Evolutionary conservation across 2,329 filamentous ascomycete species (phyloP).

Genomic region (Aspergillus ruber): DNA sequence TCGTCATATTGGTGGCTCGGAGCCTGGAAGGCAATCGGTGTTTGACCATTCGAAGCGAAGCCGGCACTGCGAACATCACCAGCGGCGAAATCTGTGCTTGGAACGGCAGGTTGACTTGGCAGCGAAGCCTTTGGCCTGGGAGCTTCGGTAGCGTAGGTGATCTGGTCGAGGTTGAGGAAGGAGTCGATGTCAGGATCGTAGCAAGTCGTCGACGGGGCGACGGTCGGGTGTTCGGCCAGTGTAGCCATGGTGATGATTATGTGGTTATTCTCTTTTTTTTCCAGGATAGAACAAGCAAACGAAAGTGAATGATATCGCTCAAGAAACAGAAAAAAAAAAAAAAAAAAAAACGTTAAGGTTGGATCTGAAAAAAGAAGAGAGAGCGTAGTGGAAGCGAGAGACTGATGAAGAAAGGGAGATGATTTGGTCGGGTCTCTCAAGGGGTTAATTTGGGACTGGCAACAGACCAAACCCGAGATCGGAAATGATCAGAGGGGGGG

Average conservation of each 20-base stretch:
- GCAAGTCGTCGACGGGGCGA: conserved; percentile 21
- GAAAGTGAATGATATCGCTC: too few relatives aligned
- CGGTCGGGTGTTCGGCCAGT: conserved; percentile 27
- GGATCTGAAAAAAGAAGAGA: not conserved
- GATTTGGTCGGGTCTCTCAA: too few relatives aligned
- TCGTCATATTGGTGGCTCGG: conserved; percentile 93
- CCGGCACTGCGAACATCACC: conserved; percentile 26
- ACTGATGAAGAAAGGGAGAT: too few relatives aligned
- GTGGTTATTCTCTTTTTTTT: too few relatives aligned
- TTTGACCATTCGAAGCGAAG: conserved; percentile 32
- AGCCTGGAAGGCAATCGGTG: conserved; percentile 59
- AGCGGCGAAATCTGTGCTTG: conserved; percentile 28
- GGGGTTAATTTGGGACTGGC: too few relatives aligned
- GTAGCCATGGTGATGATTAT: conserved; percentile 22
- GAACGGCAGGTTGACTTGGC: conserved; percentile 31
- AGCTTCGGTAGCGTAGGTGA: conserved; percentile 33
- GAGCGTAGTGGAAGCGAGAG: not conserved
- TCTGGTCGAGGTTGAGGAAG: conserved; percentile 42
- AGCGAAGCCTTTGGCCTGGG: conserved; percentile 31
- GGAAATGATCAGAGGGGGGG: too few relatives aligned
- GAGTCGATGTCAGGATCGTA: conserved; percentile 43
- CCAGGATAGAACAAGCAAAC: too few relatives aligned
- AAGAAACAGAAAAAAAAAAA: too few relatives aligned
- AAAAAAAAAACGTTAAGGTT: not conserved
- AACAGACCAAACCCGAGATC: too few relatives aligned